Evolutionary conservation across 2,329 filamentous ascomycete genomes (phyloP), one percentile per base, ranked within the genome.

Genomic region (Penicillium sp.): DNA sequence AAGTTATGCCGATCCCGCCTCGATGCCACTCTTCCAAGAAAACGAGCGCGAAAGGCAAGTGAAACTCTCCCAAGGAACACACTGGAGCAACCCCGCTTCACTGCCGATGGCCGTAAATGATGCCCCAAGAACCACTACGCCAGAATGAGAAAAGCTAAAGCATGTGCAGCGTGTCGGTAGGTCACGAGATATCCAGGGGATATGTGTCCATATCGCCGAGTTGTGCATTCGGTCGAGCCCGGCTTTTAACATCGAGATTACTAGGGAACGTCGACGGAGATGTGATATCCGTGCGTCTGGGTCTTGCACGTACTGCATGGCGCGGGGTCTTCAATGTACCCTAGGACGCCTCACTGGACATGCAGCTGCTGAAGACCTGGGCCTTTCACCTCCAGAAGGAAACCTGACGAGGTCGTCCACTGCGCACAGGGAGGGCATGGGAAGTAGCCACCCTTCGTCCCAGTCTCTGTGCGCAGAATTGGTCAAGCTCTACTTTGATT

Each of bases 401-500:
- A 10, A 3, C 22, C 15, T 25, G 22, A 45, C 22, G 5, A 8
- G 43, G n/a, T 5, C 8, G 5, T 28, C 22, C 43, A n/a, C 25
- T n/a, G 4, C 11, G 6, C 17, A 31, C 3, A 31, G n/a, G 4
- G 22, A 47, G 22, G 22, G 22, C 4, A 39, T n/a, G 4, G 22
- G 50, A 12, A 25, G 31, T 35, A 52, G 42, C 25, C 25, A 17
- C 22, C 38, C 60, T 5, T 50, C 57, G 12, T 41, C 57, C n/a
- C 45, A 55, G 22, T 28, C 55, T 35, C 47, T 65, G 5, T 60
- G 63, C 28, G 37, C 34, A 11, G 57, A 65, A 34, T 52, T 66
- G 14, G 61, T 63, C 4, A 48, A 56, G 51, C 63, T 66, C 15
- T 65, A 65, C 37, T 66, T 65, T 15, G 50, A 63, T 34, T 66